These are phyloP conservation scores for Mariannaea sp. DNA, from an alignment of 2,329 filamentous ascomycete species.

Conservation along the genomic window DNA sequence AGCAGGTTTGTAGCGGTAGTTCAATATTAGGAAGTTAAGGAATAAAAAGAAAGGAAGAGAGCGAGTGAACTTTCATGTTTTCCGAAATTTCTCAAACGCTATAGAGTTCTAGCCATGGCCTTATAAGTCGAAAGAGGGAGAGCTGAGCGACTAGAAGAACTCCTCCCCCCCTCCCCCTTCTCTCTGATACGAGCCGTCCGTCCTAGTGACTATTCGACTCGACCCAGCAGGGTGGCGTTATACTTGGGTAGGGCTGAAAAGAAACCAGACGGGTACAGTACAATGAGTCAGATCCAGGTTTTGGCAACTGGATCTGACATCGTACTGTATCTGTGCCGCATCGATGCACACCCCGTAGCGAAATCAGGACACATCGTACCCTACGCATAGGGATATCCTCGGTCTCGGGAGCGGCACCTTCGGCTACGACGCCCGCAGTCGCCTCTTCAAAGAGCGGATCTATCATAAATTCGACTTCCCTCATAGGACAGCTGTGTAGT, in stretches of 20 bases:
- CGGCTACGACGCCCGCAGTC: slow-evolving; percentile 30
- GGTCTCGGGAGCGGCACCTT: slow-evolving; percentile 25
- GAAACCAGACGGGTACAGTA: slow-evolving; percentile 19
- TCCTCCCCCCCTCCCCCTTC: no score
- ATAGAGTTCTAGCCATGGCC: not conserved
- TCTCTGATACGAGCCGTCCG: not conserved
- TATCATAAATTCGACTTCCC: no score
- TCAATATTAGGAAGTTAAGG: not conserved
- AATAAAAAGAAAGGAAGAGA: not conserved
- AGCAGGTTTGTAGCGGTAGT: no score
- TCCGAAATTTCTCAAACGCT: not conserved
- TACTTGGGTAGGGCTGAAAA: slow-evolving; percentile 32
- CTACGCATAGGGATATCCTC: not conserved
- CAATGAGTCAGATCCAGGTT: no score
- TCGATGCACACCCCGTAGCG: slow-evolving; percentile 8
- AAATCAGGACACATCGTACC: slow-evolving; percentile 1
- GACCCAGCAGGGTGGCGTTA: slow-evolving; percentile 3
- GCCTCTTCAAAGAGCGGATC: not conserved
- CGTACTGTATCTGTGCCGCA: slow-evolving; percentile 14
- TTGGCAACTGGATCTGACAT: slow-evolving; percentile 1
- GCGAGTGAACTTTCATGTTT: not conserved
- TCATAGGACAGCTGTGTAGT: no score
- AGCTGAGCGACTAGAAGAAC: no score
- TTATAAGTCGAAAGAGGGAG: not conserved
- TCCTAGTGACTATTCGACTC: slow-evolving; percentile 8